A percentile compares a stretch with the other conserved stretches of the same genome.
phyloP scores from a whole-genome alignment of 139 green algal species.

The Dunaliella primolecta region DNA sequence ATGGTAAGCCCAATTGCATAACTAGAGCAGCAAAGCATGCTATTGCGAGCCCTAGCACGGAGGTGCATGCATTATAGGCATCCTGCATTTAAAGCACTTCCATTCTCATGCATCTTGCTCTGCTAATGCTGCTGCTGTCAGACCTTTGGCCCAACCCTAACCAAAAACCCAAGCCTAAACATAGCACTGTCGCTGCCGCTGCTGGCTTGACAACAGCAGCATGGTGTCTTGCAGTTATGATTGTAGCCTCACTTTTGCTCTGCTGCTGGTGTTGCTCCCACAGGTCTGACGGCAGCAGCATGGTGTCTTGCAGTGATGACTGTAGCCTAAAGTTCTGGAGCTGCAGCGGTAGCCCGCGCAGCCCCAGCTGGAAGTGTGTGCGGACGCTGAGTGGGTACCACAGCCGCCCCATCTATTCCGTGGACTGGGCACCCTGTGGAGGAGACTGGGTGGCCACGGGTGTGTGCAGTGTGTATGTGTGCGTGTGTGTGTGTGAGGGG shows the following conservation, averaged over 20 bases:
- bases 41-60: too few species aligned
- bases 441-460: slow-evolving; percentile 59
- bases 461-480: slow-evolving; percentile 12
- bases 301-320: slow-evolving; percentile 88
- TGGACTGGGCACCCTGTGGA: slow-evolving; percentile 66
- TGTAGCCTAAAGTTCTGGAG: slow-evolving; percentile 31
- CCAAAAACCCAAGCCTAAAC: too few species aligned
- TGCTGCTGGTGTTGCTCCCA: too few species aligned
- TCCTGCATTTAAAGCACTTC: too few species aligned
- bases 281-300: slow-evolving; percentile 45
- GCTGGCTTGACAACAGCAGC: not conserved
- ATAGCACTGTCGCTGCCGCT: too few species aligned
- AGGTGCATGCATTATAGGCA: too few species aligned
- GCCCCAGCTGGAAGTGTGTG: slow-evolving; percentile 37
- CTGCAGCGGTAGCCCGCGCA: not conserved
- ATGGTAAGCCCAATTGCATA: too few species aligned
- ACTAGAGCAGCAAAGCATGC: too few species aligned
- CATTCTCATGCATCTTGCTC: too few species aligned
- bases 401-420: slow-evolving; percentile 67
- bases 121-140: too few species aligned
- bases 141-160: too few species aligned
- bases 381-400: slow-evolving; percentile 67
- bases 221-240: slow-evolving; percentile 79
- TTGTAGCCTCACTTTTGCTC: too few species aligned
- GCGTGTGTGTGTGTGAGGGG: not conserved